These are phyloP conservation scores for Nemania abortiva DNA, from an alignment of 2,329 filamentous ascomycete genomes.

Conservation along the genomic window DNA sequence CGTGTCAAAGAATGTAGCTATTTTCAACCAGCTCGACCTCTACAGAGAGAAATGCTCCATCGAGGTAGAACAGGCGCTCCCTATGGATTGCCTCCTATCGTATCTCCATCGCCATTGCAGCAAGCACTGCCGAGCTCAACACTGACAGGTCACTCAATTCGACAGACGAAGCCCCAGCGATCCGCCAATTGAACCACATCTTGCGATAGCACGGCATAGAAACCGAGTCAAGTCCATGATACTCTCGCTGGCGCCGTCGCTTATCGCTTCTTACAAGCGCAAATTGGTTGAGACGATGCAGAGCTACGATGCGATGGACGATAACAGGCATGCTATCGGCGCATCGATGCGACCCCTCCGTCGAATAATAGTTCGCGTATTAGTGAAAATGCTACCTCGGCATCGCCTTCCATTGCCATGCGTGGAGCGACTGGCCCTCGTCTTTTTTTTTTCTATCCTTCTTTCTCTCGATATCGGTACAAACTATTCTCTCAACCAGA, in stretches of 20 bases:
- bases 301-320: slow-evolving; percentile 17
- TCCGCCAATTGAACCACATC: slow-evolving; percentile 34
- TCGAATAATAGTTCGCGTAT: slow-evolving; percentile 29
- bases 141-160: slow-evolving; percentile 13
- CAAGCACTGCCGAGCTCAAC: slow-evolving; percentile 20
- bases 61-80: slow-evolving; percentile 8
- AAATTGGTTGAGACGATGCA: slow-evolving; percentile 18
- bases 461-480: slow-evolving; percentile 21
- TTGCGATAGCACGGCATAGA: slow-evolving; percentile 15
- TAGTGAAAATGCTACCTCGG: slow-evolving; percentile 31
- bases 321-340: slow-evolving; percentile 21
- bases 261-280: slow-evolving; percentile 24
- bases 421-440: slow-evolving; percentile 11
- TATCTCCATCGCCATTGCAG: slow-evolving; percentile 19
- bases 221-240: slow-evolving; percentile 16
- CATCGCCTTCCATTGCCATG: slow-evolving; percentile 29
- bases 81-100: slow-evolving; percentile 7
- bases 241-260: slow-evolving; percentile 23
- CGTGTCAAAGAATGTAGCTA: slow-evolving; percentile 34
- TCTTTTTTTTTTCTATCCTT: background rate
- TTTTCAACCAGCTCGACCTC: slow-evolving; percentile 27
- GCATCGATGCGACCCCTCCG: slow-evolving; percentile 30
- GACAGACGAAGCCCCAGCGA: slow-evolving; percentile 17
- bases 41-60: slow-evolving; percentile 7
- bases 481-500: slow-evolving; percentile 11